Conservation (phyloP, 768 basidiomycete species). For the Lentinula detonsa region DNA sequence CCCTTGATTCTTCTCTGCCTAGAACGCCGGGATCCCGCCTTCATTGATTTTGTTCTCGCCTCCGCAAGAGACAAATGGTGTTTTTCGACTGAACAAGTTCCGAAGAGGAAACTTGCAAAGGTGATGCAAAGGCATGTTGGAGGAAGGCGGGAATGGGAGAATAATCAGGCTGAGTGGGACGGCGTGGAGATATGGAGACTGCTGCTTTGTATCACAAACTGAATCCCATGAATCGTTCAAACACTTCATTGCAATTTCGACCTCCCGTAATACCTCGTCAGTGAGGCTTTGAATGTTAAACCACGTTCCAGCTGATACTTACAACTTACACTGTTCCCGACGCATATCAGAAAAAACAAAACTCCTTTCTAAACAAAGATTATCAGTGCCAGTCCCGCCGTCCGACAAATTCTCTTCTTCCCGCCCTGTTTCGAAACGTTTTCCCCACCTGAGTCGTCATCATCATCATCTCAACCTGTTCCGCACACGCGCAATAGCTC, state of each 20-base stretch:
- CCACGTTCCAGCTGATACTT: too few relatives aligned
- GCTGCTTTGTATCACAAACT: slow-evolving; percentile 12
- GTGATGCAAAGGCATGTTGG: slow-evolving; percentile 49
- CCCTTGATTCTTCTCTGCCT: slow-evolving; percentile 61
- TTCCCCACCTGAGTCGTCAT: neutral
- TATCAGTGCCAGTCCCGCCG: too few relatives aligned
- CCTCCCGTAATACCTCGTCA: too few relatives aligned
- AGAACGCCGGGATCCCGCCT: slow-evolving; percentile 68
- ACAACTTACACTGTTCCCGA: too few relatives aligned
- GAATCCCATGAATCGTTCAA: too few relatives aligned
- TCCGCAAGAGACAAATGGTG: slow-evolving; percentile 50
- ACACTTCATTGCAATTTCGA: too few relatives aligned
- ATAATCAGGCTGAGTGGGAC: slow-evolving; percentile 60
- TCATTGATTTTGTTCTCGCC: slow-evolving; percentile 54
- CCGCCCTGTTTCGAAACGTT: too few relatives aligned
- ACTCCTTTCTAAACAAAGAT: too few relatives aligned
- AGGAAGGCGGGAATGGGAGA: slow-evolving; percentile 42
- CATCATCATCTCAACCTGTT: neutral
- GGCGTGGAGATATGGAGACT: slow-evolving; percentile 79
- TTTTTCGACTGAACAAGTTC: slow-evolving; percentile 54
- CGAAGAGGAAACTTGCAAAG: slow-evolving; percentile 51
- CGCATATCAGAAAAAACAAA: too few relatives aligned
- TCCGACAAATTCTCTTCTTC: too few relatives aligned
- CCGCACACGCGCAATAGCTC: neutral
- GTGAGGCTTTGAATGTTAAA: too few relatives aligned